These are phyloP conservation scores for Tuber indicum DNA, from an alignment of 495 filamentous ascomycete species.

Conservation along the genomic window DNA sequence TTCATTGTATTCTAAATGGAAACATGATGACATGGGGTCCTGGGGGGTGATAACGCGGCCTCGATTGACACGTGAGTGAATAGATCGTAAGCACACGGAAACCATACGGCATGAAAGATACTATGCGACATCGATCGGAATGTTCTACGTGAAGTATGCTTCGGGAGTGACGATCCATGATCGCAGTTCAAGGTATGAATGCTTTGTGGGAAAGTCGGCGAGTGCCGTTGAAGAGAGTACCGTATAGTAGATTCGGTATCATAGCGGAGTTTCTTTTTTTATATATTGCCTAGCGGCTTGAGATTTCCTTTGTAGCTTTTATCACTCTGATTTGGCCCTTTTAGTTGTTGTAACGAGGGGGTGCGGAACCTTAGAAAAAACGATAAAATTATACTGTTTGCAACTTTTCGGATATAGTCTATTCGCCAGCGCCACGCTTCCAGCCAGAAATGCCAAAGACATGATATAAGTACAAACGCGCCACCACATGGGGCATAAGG, in stretches of 20 bases:
- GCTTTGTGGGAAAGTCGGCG: background rate
- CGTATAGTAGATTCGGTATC: background rate
- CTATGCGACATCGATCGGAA: background rate
- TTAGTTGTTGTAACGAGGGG: background rate
- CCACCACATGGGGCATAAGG: background rate
- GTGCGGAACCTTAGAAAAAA: background rate
- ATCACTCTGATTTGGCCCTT: background rate
- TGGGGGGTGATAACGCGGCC: background rate
- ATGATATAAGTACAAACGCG: conserved; percentile 6
- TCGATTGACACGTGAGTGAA: background rate
- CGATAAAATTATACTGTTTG: background rate
- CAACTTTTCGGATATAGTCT: background rate
- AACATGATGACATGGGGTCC: background rate
- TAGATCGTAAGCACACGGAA: background rate
- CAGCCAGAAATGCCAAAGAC: background rate
- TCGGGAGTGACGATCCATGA: background rate
- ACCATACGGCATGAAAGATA: background rate
- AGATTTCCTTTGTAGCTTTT: background rate
- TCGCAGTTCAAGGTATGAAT: background rate
- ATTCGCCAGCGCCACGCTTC: conserved; percentile 1
- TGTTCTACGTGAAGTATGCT: background rate
- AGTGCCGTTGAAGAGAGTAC: background rate
- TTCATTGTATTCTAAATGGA: background rate
- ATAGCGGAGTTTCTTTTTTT: background rate
- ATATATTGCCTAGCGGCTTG: background rate